Evolutionary conservation across 805 yeast species (phyloP).

Genomic region (Clavispora fructus): DNA sequence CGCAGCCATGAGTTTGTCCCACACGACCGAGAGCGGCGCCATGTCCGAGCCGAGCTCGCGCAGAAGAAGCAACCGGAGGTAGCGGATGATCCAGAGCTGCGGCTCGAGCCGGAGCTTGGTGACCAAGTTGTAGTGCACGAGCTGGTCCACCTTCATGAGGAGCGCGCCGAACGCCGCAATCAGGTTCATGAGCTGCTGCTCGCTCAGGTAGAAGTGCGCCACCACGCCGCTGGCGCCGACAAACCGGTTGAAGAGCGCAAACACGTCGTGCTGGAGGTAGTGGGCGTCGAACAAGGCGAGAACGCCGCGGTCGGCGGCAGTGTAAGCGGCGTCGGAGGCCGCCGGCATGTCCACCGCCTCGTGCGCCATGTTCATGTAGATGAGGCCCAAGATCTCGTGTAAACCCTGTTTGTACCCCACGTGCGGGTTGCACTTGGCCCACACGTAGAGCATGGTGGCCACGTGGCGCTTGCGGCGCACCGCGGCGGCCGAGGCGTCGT

Average conservation of each 20-base stretch:
- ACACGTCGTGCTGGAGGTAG: slow-evolving; percentile 39
- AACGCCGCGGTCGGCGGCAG: slow-evolving; percentile 29
- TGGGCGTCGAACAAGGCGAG: slow-evolving; percentile 33
- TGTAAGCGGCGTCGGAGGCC: slow-evolving; percentile 7
- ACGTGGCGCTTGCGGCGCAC: slow-evolving; percentile 23
- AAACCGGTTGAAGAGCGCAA: slow-evolving; percentile 38
- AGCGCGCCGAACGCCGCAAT: slow-evolving; percentile 45
- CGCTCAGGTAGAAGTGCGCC: slow-evolving; percentile 29
- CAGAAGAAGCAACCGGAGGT: slow-evolving; percentile 40
- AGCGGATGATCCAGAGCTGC: slow-evolving; percentile 52
- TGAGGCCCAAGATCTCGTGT: slow-evolving; percentile 49
- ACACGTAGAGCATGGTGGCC: slow-evolving; percentile 41
- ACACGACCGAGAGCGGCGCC: slow-evolving; percentile 30
- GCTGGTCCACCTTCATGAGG: slow-evolving; percentile 46
- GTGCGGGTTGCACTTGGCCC: slow-evolving; percentile 45
- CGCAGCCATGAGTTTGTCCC: slow-evolving; percentile 45
- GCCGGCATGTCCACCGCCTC: slow-evolving; percentile 25
- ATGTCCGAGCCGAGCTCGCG: slow-evolving; percentile 43
- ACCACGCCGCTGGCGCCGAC: slow-evolving; percentile 39
- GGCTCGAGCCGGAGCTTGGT: slow-evolving; percentile 43
- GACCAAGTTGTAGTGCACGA: slow-evolving; percentile 40
- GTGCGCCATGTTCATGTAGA: slow-evolving; percentile 34
- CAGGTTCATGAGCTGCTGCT: slow-evolving; percentile 37
- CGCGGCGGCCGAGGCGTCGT: slow-evolving; percentile 14
- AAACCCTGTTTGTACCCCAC: slow-evolving; percentile 44